These are phyloP conservation scores for Vitis amurensis DNA, from an alignment of 164 flowering plant species.

Conservation along the genomic window DNA sequence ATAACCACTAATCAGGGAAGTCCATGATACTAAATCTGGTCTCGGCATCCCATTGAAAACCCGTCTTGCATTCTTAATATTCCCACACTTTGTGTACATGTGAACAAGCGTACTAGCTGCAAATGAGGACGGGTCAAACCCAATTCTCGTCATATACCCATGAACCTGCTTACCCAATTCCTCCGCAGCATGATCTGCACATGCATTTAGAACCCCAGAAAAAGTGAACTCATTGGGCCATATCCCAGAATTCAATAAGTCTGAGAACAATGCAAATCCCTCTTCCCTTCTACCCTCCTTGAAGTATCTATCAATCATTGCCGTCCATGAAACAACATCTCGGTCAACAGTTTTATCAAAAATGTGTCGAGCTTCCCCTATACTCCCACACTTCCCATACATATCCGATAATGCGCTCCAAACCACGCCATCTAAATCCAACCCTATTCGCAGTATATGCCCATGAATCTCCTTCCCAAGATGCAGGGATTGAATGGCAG, in stretches of 20 bases:
- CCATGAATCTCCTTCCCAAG: conserved; percentile 43
- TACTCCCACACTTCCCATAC: conserved; percentile 44
- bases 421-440: conserved; percentile 38
- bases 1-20: conserved; percentile 34
- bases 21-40: conserved; percentile 37
- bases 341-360: conserved; percentile 31
- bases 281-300: conserved; percentile 26
- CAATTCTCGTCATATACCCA: conserved; percentile 33
- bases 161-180: conserved; percentile 39
- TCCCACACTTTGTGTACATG: conserved; percentile 46
- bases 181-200: conserved; percentile 29
- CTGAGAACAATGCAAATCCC: conserved; percentile 26
- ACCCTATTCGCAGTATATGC: conserved; percentile 24
- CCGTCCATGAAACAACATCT: conserved; percentile 46
- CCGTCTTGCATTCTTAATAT: conserved; percentile 22
- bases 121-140: conserved; percentile 30
- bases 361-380: conserved; percentile 33
- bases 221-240: conserved; percentile 32
- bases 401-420: conserved; percentile 38
- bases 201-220: conserved; percentile 36
- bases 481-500: conserved; percentile 21
- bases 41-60: conserved; percentile 19
- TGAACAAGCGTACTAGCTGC: conserved; percentile 39
- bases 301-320: conserved; percentile 41
- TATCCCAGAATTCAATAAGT: conserved; percentile 21